Percentiles rank a stretch among this genome's conserved stretches.
Conservation (phyloP, 495 filamentous ascomycete genomes). For the Cudoniella acicularis region DNA sequence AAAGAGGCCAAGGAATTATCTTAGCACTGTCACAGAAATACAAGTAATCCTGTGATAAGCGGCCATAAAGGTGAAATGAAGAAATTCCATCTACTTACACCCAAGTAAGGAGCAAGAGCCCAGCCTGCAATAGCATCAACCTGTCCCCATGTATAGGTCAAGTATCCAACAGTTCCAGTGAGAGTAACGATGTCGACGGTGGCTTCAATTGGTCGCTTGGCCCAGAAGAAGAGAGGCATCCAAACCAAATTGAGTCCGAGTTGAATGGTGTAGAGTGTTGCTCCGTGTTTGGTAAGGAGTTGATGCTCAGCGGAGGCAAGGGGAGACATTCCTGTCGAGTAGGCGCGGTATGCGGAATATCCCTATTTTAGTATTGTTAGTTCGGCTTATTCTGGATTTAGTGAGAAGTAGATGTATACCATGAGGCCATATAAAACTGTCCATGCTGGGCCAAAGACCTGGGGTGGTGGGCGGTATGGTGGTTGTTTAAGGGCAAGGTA, state of each 20-base stretch:
- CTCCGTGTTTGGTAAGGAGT: conserved; percentile 48
- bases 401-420: too few relatives aligned
- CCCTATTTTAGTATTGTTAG: too few relatives aligned
- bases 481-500: conserved; percentile 74
- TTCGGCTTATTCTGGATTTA: too few relatives aligned
- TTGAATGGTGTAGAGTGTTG: conserved; percentile 78
- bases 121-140: conserved; percentile 70
- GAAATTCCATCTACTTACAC: background rate
- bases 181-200: conserved; percentile 72
- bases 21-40: too few relatives aligned
- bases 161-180: conserved; percentile 60
- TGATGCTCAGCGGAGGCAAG: conserved; percentile 30
- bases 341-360: conserved; percentile 71
- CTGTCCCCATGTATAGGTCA: conserved; percentile 70
- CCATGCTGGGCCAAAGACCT: conserved; percentile 83
- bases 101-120: conserved; percentile 58
- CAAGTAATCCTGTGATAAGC: too few relatives aligned
- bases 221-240: conserved; percentile 91
- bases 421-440: conserved; percentile 81
- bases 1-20: too few relatives aligned
- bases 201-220: conserved; percentile 66
- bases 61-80: background rate
- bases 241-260: conserved; percentile 79
- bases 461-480: conserved; percentile 71
- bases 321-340: conserved; percentile 53